Evolutionary conservation across 1,284 basidiomycete genomes (phyloP).

Genomic region (Melampsora occidentalis): DNA sequence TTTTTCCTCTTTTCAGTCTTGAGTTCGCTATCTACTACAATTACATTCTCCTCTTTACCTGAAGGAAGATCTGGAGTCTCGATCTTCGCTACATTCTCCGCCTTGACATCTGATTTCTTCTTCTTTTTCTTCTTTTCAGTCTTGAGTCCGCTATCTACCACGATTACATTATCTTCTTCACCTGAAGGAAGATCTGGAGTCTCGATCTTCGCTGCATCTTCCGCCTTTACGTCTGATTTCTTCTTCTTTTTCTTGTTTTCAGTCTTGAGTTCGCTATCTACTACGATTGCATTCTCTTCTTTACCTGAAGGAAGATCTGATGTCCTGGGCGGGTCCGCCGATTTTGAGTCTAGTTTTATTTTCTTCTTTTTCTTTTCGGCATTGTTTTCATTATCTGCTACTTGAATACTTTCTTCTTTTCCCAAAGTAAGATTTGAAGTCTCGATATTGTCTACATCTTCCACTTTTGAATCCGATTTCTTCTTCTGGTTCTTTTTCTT

Average conservation of each 20-base stretch:
- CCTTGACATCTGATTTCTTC: neutral
- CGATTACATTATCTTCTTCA: too few species aligned
- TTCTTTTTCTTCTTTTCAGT: constrained; percentile 1
- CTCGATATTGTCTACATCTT: too few species aligned
- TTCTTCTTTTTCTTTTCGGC: neutral
- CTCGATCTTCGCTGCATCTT: too few species aligned
- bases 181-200: too few species aligned
- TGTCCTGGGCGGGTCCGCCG: neutral
- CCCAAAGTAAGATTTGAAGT: too few species aligned
- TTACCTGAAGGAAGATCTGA: neutral
- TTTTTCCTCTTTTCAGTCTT: neutral
- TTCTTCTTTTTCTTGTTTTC: too few species aligned
- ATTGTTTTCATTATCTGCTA: too few species aligned
- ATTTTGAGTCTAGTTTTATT: neutral
- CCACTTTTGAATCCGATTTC: too few species aligned
- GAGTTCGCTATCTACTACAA: neutral
- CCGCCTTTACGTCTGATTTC: too few species aligned
- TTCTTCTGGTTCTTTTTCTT: too few species aligned
- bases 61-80: neutral
- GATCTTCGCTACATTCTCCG: neutral
- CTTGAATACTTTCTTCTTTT: too few species aligned
- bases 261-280: neutral
- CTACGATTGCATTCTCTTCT: neutral
- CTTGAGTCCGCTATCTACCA: too few species aligned
- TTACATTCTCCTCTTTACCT: neutral